Conservation (phyloP, 306 rosid genomes). For the Begonia fuchsioides region DNA sequence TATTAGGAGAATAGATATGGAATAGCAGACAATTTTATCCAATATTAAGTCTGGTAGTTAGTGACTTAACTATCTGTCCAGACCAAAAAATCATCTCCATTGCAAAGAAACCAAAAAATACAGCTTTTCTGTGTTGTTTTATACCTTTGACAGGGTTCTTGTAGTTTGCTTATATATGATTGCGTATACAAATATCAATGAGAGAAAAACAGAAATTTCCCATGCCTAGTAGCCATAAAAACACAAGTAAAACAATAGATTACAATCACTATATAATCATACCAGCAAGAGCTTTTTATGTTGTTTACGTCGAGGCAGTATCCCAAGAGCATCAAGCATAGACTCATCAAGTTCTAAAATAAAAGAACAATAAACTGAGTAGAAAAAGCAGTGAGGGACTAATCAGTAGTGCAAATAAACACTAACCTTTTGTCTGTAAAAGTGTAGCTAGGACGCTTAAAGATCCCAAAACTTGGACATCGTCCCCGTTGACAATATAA, state of each 20-base stretch:
- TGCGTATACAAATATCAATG: too few relatives aligned
- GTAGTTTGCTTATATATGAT: too few relatives aligned
- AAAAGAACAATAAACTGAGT: not conserved
- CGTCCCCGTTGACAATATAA: slow-evolving; percentile 54
- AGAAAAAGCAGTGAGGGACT: not conserved
- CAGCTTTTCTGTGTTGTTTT: too few relatives aligned
- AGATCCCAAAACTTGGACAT: slow-evolving; percentile 66
- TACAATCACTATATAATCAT: slow-evolving; percentile 11
- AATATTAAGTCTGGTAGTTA: too few relatives aligned
- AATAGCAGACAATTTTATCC: too few relatives aligned
- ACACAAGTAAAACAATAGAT: not conserved
- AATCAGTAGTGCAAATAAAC: slow-evolving; percentile 7
- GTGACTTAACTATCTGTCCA: too few relatives aligned
- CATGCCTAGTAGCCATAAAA: not conserved
- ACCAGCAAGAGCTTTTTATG: slow-evolving; percentile 86
- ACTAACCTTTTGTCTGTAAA: slow-evolving; percentile 85
- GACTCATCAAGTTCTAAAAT: slow-evolving; percentile 69
- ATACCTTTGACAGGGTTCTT: too few relatives aligned
- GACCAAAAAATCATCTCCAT: too few relatives aligned
- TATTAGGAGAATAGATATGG: too few relatives aligned
- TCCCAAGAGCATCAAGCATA: slow-evolving; percentile 83
- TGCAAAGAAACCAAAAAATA: too few relatives aligned
- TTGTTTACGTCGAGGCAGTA: slow-evolving; percentile 89
- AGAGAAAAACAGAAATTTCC: slow-evolving; percentile 1
- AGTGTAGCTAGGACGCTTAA: slow-evolving; percentile 59